Evolutionary conservation across 768 basidiomycete genomes (phyloP).

Genomic region (Pleurotus eryngii): DNA sequence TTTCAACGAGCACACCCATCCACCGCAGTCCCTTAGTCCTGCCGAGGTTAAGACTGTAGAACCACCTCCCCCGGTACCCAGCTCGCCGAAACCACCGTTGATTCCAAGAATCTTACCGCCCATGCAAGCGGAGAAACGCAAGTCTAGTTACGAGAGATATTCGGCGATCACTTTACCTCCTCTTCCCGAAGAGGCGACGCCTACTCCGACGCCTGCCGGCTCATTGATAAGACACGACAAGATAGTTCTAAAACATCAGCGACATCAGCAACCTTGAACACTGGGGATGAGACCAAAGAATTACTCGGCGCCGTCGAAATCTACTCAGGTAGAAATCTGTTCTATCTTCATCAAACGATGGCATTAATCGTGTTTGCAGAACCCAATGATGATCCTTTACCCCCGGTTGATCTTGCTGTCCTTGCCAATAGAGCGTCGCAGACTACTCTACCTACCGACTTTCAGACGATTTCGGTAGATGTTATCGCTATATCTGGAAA

Average conservation of each 20-base stretch:
- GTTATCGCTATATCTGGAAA: slow-evolving; percentile 57
- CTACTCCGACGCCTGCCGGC: slow-evolving; percentile 47
- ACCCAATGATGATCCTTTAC: slow-evolving; percentile 40
- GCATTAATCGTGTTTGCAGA: slow-evolving; percentile 20
- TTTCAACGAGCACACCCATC: slow-evolving; percentile 25
- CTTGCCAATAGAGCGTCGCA: slow-evolving; percentile 23
- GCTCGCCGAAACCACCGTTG: slow-evolving; percentile 17
- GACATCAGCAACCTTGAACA: not conserved
- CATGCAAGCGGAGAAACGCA: slow-evolving; percentile 49
- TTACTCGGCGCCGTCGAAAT: slow-evolving; percentile 20
- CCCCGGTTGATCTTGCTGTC: slow-evolving; percentile 43
- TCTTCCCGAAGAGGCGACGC: slow-evolving; percentile 66
- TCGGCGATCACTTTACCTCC: slow-evolving; percentile 61
- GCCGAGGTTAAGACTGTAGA: slow-evolving; percentile 9
- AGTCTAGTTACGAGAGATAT: slow-evolving; percentile 67
- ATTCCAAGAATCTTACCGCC: slow-evolving; percentile 14
- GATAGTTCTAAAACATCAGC: not conserved
- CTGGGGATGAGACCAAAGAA: not conserved
- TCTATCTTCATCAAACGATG: not conserved
- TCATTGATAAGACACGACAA: slow-evolving; percentile 41
- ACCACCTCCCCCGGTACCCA: slow-evolving; percentile 13
- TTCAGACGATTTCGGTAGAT: slow-evolving; percentile 70
- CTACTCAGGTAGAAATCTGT: slow-evolving; percentile 20
- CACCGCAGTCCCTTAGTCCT: not conserved
- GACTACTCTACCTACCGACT: slow-evolving; percentile 26